Percentiles rank a stretch among this genome's conserved stretches.
These are phyloP conservation scores for Talaromyces marneffei DNA, from an alignment of 2,329 filamentous ascomycete species.

Conservation along the genomic window DNA sequence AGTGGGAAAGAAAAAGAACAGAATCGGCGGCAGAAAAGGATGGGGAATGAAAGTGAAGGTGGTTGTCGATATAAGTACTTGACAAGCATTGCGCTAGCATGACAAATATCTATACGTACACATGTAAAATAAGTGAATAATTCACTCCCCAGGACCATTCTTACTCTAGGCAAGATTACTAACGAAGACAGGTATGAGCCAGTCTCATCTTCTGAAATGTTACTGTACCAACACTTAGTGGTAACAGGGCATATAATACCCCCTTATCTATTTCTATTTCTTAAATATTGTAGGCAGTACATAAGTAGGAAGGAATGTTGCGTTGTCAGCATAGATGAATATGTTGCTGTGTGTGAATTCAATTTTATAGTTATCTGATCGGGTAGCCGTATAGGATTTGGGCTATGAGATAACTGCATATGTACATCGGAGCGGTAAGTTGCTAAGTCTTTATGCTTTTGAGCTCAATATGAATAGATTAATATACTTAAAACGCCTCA, in stretches of 20 bases:
- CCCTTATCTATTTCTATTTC: no score
- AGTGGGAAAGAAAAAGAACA: constrained; percentile 56
- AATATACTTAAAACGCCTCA: constrained; percentile 1
- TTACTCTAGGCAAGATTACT: no score
- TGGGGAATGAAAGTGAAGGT: constrained; percentile 6
- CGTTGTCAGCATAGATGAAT: not conserved
- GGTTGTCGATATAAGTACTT: not conserved
- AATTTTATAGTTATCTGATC: not conserved
- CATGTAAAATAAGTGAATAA: no score
- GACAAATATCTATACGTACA: not conserved
- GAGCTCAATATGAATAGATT: not conserved
- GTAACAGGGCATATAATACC: no score
- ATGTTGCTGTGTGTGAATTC: not conserved
- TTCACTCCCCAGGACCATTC: not conserved
- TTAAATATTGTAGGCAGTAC: not conserved
- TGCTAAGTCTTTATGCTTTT: not conserved
- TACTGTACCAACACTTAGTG: no score
- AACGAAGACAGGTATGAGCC: no score
- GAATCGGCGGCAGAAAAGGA: constrained; percentile 27
- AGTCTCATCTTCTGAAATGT: no score
- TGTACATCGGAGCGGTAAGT: not conserved
- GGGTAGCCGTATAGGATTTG: not conserved
- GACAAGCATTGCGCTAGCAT: not conserved
- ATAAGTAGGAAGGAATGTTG: not conserved
- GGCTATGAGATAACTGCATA: not conserved